These are phyloP conservation scores for Myrmaecium sp. DNA, from an alignment of 2,329 filamentous ascomycete genomes.

Conservation along the genomic window DNA sequence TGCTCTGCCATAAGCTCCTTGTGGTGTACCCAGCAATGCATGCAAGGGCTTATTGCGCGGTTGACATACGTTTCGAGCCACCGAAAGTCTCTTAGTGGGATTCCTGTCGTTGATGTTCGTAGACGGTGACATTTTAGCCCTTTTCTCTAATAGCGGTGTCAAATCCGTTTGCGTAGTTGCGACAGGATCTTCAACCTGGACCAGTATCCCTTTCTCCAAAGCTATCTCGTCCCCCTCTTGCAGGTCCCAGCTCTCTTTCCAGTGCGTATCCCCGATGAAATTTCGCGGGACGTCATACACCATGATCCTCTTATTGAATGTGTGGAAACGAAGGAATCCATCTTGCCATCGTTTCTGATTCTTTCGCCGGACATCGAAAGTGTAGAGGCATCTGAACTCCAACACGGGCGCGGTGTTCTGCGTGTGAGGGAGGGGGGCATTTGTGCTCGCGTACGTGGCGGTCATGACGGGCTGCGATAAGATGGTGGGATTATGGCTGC, in stretches of 20 bases:
- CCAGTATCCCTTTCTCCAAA: constrained; percentile 59
- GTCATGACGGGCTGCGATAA: constrained; percentile 1
- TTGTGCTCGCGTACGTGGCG: neutral
- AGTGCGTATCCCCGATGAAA: constrained; percentile 72
- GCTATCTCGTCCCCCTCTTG: constrained; percentile 68
- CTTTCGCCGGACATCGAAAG: constrained; percentile 69
- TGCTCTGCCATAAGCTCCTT: constrained; percentile 45
- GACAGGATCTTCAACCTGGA: constrained; percentile 65
- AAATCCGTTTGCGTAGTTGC: constrained; percentile 63
- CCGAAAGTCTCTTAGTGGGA: constrained; percentile 1
- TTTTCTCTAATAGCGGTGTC: constrained; percentile 56
- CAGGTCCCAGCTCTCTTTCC: constrained; percentile 50
- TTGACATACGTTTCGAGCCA: constrained; percentile 18
- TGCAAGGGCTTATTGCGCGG: constrained; percentile 42
- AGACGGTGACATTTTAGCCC: too few relatives aligned
- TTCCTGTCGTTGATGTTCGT: constrained; percentile 11
- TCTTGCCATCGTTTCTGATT: constrained; percentile 91
- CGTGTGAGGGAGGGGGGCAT: neutral
- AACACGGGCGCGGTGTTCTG: constrained; percentile 52
- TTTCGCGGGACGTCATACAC: constrained; percentile 70
- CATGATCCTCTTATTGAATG: constrained; percentile 83
- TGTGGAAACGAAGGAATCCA: constrained; percentile 72
- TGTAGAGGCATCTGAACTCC: constrained; percentile 76
- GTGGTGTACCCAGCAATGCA: constrained; percentile 47
- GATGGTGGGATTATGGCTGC: too few relatives aligned